These are phyloP conservation scores for Ottelia alismoides DNA, from an alignment of 106 monocot species.

Conservation along the genomic window DNA sequence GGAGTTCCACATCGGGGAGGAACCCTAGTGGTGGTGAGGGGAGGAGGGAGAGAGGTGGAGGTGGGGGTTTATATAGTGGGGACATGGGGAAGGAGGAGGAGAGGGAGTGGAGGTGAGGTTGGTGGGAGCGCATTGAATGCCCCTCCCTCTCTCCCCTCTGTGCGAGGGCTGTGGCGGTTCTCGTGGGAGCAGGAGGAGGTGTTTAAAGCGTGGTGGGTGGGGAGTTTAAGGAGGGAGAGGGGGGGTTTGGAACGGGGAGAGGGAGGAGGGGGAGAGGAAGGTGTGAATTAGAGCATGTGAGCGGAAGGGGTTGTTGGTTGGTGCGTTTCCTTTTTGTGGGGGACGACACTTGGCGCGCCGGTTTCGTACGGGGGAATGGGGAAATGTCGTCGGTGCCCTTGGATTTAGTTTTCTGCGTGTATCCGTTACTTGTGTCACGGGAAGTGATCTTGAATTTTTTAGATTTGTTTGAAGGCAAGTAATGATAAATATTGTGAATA, in stretches of 20 bases:
- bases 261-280: neutral
- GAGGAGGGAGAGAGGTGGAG: neutral
- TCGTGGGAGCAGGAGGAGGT: neutral
- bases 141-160: constrained; percentile 5
- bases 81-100: neutral
- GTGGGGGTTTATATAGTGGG: constrained; percentile 13
- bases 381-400: too few relatives aligned
- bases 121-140: constrained; percentile 23
- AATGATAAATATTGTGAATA: too few relatives aligned
- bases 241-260: neutral
- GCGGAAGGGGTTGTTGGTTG: too few relatives aligned
- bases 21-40: constrained; percentile 5
- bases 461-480: too few relatives aligned
- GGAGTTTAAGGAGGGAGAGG: neutral
- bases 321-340: too few relatives aligned
- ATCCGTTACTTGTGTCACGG: too few relatives aligned
- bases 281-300: too few relatives aligned
- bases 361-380: too few relatives aligned
- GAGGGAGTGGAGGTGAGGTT: constrained; percentile 5
- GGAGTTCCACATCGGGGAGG: constrained; percentile 49
- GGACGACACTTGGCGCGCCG: too few relatives aligned
- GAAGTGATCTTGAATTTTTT: too few relatives aligned
- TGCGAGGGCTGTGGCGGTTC: neutral
- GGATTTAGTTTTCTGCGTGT: too few relatives aligned
- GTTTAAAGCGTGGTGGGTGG: neutral